Evolutionary conservation across 2,329 filamentous ascomycete genomes (phyloP).

Genomic region (Rhynchosporium secalis): DNA sequence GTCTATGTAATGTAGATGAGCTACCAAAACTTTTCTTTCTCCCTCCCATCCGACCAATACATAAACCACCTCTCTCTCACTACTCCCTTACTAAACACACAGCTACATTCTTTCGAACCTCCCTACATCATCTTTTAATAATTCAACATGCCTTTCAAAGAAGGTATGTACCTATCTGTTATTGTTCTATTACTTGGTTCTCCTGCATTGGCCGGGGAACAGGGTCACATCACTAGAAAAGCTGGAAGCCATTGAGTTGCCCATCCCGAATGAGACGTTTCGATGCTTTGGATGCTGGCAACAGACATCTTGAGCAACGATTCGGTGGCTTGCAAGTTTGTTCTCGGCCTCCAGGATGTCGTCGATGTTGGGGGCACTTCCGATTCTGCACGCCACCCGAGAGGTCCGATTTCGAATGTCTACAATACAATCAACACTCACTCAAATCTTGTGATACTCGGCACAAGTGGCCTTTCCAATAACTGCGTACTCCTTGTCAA

Average conservation of each 20-base stretch:
- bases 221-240: conserved; percentile 29
- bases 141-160: conserved; percentile 44
- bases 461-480: conserved; percentile 1
- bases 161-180: conserved; percentile 40
- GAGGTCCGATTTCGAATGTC: conserved; percentile 5
- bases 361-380: conserved; percentile 19
- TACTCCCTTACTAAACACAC: background rate
- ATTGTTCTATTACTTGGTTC: conserved; percentile 10
- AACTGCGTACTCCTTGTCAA: background rate
- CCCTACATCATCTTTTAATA: conserved; percentile 32
- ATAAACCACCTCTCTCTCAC: conserved; percentile 11
- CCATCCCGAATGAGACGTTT: background rate
- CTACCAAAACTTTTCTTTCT: conserved; percentile 20
- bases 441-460: conserved; percentile 10
- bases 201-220: background rate
- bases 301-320: background rate
- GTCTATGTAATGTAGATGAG: conserved; percentile 9
- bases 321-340: conserved; percentile 2
- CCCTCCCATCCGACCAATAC: conserved; percentile 18
- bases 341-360: conserved; percentile 4
- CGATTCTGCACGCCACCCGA: conserved; percentile 17
- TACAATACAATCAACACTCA: conserved; percentile 15
- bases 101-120: conserved; percentile 15
- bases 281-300: conserved; percentile 2
- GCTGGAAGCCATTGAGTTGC: conserved; percentile 25